Base-by-base conservation (phyloP, 139 green algal genomes). In the Volvox reticuliferus region DNA sequence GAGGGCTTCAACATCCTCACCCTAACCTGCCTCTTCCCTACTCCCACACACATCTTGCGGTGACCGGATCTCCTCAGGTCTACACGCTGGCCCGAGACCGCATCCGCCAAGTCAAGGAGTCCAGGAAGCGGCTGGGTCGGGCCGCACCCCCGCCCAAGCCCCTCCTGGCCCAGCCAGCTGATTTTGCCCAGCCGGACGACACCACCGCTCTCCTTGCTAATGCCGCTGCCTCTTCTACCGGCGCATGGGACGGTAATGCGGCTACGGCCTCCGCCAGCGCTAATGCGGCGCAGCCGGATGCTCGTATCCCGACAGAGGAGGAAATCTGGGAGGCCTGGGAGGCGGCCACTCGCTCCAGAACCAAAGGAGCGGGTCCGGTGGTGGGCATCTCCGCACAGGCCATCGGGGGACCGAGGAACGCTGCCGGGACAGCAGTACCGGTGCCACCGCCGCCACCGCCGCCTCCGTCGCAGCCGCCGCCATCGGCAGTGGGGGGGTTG, bases 301-400 rank as follows among this genome's bases (percentile, higher is more conserved):
- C 28, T 6, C 17, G 0, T 36, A 16, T 88, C 36, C 82, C 63
- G 12, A 88, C 65, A 14, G 82, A 88, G 82, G 82, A 88, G 12
- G 82, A 88, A 67, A 35, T 88, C 5, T 88, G 82, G 82, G 82
- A 79, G 24, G 82, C 82, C 2, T 88, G 82, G 82, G 82, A 88
- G 82, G 82, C 82, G 37, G 82, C 82, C 35, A 79, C 5, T 73
- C 65, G 65, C 65, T 73, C 65, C 82, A 65, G 35, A 37, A 65
- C 50, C 65, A 1, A 14, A 19, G 35, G 35, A 14, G 33, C 65
- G 24, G 12, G 65, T 73, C 21, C 65, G 21, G 65, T 28, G 21
- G 65, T 73, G 5, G 65, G 65, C 6, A 28, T 73, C 21, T 73
- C 65, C 21, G 65, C 65, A 24, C 21, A 24, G 2, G 12, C 65